Evolutionary conservation across 2,329 filamentous ascomycete species (phyloP).

Genomic region (Clarireedia hainanense): DNA sequence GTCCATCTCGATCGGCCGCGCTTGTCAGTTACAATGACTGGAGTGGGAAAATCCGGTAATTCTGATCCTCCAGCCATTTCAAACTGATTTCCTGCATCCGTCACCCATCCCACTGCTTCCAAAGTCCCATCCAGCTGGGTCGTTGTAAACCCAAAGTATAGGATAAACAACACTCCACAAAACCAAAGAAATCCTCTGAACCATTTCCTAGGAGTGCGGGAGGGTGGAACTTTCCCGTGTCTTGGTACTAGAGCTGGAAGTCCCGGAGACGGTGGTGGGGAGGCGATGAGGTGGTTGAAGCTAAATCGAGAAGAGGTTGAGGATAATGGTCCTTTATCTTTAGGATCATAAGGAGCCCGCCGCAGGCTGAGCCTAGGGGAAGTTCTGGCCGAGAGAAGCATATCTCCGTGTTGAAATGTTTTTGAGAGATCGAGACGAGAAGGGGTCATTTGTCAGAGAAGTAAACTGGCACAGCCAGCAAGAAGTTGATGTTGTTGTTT

Average conservation of each 20-base stretch:
- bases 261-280: conserved; percentile 62
- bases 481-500: conserved; percentile 16
- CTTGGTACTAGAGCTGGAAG: conserved; percentile 61
- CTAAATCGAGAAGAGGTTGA: conserved; percentile 56
- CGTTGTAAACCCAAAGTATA: conserved; percentile 40
- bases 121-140: conserved; percentile 29
- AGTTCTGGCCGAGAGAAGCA: conserved; percentile 30
- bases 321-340: conserved; percentile 46
- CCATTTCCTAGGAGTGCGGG: conserved; percentile 26
- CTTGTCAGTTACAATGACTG: conserved; percentile 60
- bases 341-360: conserved; percentile 45
- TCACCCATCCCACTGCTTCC: conserved; percentile 33
- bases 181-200: conserved; percentile 41
- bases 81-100: conserved; percentile 41
- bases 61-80: conserved; percentile 60
- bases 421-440: conserved; percentile 24
- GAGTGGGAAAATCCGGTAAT: conserved; percentile 65
- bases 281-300: conserved; percentile 61
- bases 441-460: conserved; percentile 16
- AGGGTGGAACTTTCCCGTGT: conserved; percentile 51
- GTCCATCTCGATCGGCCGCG: conserved; percentile 67
- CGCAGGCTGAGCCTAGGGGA: conserved; percentile 50
- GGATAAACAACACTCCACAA: conserved; percentile 39
- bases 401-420: conserved; percentile 32
- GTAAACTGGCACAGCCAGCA: conserved; percentile 27